Base-by-base conservation (phyloP, 257 asterid genomes). In the Rhazya stricta region DNA sequence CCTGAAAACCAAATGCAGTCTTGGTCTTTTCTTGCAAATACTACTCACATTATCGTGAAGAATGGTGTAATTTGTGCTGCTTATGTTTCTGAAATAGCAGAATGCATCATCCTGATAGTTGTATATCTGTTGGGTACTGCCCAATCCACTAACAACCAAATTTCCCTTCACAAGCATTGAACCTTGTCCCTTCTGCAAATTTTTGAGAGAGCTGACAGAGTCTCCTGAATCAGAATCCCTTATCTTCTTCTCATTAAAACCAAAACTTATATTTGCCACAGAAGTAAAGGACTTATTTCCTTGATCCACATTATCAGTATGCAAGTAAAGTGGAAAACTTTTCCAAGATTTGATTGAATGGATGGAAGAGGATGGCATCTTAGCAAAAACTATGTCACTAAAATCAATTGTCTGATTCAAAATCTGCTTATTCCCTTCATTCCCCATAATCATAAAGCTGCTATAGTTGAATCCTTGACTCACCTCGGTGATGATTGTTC, bases 31-130 rank as follows among this genome's bases (percentile, higher is more conserved):
- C 6, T 45, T 48, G 75, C 96, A 91, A 57, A 45, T 46, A 15
- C 50, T 54, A 75, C 83, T 86, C 82, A 80, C 84, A 45, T 88
- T 72, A 72, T 89, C 88, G 15, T 80, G 81, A 30, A 89, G 66
- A 78, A 91, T 83, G 12, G 91, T 89, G 88, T 89, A 88, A 65
- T 88, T 88, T 25, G 91, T 88, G 88, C 94, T 90, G 74, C 96
- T 88, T 48, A 91, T 72, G 25, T 84, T 81, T 81, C 98, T 89
- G 46, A 68, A 81, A 72, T 91, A 93, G 77, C 97, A 91, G 19
- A 36, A 79, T 41, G 77, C 62, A 39, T 80, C 80, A 27, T 85
- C 83, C 0, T 37, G 53, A 25, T 82, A 89, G 9, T 23, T 36
- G 71, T 87, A 86, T 45, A 58, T 81, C 74, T 90, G 98, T 67